These are phyloP conservation scores for Diaporthe batatas DNA, from an alignment of 2,329 filamentous ascomycete species.

Conservation along the genomic window DNA sequence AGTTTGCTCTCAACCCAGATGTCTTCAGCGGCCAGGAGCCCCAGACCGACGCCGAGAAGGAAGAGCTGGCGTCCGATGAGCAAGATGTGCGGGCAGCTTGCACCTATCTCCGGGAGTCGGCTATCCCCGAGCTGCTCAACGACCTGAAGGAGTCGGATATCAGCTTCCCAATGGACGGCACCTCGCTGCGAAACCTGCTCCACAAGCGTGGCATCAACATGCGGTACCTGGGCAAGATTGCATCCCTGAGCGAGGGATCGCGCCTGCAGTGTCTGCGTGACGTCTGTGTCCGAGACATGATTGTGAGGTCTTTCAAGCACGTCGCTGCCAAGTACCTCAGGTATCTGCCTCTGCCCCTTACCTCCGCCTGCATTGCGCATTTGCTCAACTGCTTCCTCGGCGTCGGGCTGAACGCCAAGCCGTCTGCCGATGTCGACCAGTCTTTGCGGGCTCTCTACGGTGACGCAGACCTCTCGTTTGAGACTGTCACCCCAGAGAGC, in stretches of 20 bases:
- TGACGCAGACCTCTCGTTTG: slow-evolving; percentile 85
- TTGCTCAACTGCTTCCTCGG: slow-evolving; percentile 95
- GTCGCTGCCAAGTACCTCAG: slow-evolving; percentile 83
- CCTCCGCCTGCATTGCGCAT: slow-evolving; percentile 84
- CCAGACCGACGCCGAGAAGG: slow-evolving; percentile 91
- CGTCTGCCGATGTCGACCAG: slow-evolving; percentile 81
- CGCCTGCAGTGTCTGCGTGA: slow-evolving; percentile 82
- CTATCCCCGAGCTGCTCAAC: slow-evolving; percentile 86
- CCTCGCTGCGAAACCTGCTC: slow-evolving; percentile 86
- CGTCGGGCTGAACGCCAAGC: slow-evolving; percentile 79
- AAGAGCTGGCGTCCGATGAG: slow-evolving; percentile 85
- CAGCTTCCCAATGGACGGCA: slow-evolving; percentile 98
- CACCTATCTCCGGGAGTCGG: slow-evolving; percentile 79
- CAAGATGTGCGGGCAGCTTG: slow-evolving; percentile 88
- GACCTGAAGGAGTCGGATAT: slow-evolving; percentile 93
- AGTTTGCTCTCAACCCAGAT: slow-evolving; percentile 92
- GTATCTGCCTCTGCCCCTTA: slow-evolving; percentile 82
- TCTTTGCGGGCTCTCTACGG: slow-evolving; percentile 81
- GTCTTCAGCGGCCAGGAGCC: slow-evolving; percentile 93
- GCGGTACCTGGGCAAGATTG: slow-evolving; percentile 91
- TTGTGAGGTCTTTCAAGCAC: slow-evolving; percentile 96
- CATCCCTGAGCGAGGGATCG: slow-evolving; percentile 76
- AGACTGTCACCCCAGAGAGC: slow-evolving; percentile 79
- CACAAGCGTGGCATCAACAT: slow-evolving; percentile 99
- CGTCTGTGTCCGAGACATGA: slow-evolving; percentile 90